Base-by-base conservation (phyloP, 2,329 filamentous ascomycete genomes). In the Fusarium sp. region DNA sequence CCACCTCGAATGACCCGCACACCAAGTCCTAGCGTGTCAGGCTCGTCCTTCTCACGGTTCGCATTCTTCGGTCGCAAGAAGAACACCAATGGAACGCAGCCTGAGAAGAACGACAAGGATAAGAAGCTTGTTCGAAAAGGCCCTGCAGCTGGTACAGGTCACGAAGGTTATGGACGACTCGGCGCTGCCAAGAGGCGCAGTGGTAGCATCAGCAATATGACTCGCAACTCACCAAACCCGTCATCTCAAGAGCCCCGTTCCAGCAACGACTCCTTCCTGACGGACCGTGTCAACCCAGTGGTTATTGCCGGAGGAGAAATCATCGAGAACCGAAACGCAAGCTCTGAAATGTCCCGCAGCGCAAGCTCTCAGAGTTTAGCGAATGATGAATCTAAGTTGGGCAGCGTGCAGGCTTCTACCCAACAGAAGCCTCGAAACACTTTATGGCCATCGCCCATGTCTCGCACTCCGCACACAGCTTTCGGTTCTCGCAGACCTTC, bases 101-200 rank as follows among this genome's bases (percentile, higher is more conserved):
- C 76, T 1, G 85, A 89, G n/a, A 88, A 85, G 74, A 83, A 85
- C 36, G 88, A 89, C 4, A 73, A 72, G 28, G 66, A 70, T 1
- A 70, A 63, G 51, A 60, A 71, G 32, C 19, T 47, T 4, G 23
- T 81, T 23, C 86, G 91, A 26, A 95, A 93, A 77, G 94, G 95
- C 0, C 95, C 95, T 21, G 88, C 86, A 17, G 95, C 95, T 39
- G 95, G 95, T n/a, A 98, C 95, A 36, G 95, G 95, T 0, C 94
- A 98, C 73, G 95, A 98, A 80, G 91, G 91, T 2, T 94, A 95
- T 72, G 91, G 91, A 1, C 86, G 86, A 56, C 82, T 92, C 56
- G 88, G 89, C 4, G 81, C 84, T 7, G 72, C 82, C 28, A 86
- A 89, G 58, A 86, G 90, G 28, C 86, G 90, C 53, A 93, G 89